Conservation (phyloP, 306 rosid genomes). For the Lupinus albus region DNA sequence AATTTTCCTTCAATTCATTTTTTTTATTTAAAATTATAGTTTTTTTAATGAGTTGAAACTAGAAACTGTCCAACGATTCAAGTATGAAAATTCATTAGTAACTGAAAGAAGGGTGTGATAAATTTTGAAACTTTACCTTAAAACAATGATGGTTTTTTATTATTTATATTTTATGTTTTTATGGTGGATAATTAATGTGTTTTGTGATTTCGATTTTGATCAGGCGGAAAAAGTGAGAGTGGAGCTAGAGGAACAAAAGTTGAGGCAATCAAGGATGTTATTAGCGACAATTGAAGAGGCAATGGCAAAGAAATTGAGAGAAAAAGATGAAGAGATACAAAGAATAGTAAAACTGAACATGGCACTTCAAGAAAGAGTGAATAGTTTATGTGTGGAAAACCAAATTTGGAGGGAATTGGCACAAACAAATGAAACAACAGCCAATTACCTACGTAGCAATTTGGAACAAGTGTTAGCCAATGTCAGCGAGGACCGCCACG, state of each 20-base stretch:
- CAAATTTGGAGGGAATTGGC: constrained; percentile 84
- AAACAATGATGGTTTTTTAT: constrained; percentile 19
- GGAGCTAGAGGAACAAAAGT: constrained; percentile 59
- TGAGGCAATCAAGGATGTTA: constrained; percentile 61
- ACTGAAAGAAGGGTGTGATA: constrained; percentile 15
- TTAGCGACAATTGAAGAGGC: constrained; percentile 54
- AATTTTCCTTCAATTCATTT: constrained; percentile 5
- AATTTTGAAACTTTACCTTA: constrained; percentile 30
- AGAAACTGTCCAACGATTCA: background rate
- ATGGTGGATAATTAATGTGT: background rate
- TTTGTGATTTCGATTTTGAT: background rate
- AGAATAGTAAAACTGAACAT: constrained; percentile 69
- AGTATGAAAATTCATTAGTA: background rate
- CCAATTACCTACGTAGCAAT: constrained; percentile 64
- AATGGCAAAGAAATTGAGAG: constrained; percentile 60
- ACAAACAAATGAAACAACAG: constrained; percentile 75
- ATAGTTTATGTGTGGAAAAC: constrained; percentile 61
- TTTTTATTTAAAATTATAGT: too few species aligned
- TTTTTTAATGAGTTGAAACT: too few species aligned
- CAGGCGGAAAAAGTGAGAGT: constrained; percentile 79
- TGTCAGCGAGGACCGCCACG: constrained; percentile 42
- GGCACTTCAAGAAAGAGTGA: constrained; percentile 70
- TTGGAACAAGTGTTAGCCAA: constrained; percentile 67
- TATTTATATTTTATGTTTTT: background rate
- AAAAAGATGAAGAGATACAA: constrained; percentile 82